Base-by-base conservation (phyloP, 768 basidiomycete genomes). In the Mycena indigotica region DNA sequence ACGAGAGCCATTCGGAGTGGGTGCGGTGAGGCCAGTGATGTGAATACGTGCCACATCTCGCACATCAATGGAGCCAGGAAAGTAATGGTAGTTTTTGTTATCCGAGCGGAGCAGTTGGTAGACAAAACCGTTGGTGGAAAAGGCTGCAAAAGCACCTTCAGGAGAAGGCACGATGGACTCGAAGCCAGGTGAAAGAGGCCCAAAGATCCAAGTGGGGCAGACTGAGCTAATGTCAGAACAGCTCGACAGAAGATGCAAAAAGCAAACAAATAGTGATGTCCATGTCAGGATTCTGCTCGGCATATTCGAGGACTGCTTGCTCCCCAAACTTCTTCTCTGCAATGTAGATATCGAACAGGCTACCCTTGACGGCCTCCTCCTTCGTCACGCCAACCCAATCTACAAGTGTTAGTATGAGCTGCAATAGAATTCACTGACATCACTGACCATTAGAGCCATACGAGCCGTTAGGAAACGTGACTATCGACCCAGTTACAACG, bases 401-500 rank as follows among this genome's bases (percentile, higher is more conserved):
- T 64, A 45, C 16, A 19, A n/a, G n/a, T n/a, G n/a, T n/a, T n/a
- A n/a, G n/a, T n/a, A n/a, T n/a, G n/a, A n/a, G n/a, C n/a, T n/a
- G n/a, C n/a, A n/a, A n/a, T n/a, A n/a, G n/a, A n/a, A n/a, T n/a
- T n/a, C n/a, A n/a, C n/a, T n/a, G n/a, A n/a, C n/a, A n/a, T n/a
- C n/a, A n/a, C n/a, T n/a, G n/a, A n/a, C n/a, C n/a, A n/a, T n/a
- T n/a, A n/a, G n/a, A n/a, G n/a, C n/a, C n/a, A n/a, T n/a, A n/a
- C n/a, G n/a, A n/a, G n/a, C n/a, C n/a, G n/a, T n/a, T n/a, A 15
- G 52, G 41, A 35, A 57, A 61, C 21, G 56, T 51, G 19, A 50
- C 63, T 28, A 62, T 52, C 10, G 65, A 68, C 23, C 69, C 67
- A 5, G 65, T 65, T 6, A 66, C 35, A 24, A 66, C 60, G 16